Evolutionary conservation across 1,284 basidiomycete species (phyloP), one percentile per base, ranked within the genome.

Genomic region (Gomphus bonarii): DNA sequence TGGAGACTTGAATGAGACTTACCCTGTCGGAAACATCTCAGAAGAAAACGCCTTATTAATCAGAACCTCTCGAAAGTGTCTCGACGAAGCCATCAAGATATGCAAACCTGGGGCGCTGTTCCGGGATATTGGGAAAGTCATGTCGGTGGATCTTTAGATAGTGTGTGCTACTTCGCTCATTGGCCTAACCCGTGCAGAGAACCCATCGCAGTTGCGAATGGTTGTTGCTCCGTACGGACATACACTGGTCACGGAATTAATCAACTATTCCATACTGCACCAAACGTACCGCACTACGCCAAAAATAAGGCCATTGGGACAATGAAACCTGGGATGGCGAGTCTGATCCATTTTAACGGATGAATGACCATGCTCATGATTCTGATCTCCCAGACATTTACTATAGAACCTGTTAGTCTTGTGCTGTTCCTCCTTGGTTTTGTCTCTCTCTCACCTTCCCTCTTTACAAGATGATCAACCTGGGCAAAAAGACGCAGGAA

Each of bases 241-340:
- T 97, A 95, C 69, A 92, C 88, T 7, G 94, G 92, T 4, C 94
- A 97, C 68, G 94, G 94, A 35, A 81, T 95, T 67, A 87, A 95
- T 68, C 73, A 90, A 61, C 73, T 90, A 47, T 94, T 95, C 76
- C 89, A 91, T 67, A 71, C 75, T 60, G 66, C 80, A 1, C 87
- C 88, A 1, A 90, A 85, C 67, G 76, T 88, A 36, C 84, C 88
- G n/a, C 89, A 92, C 70, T 92, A 91, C 65, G 85, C 88, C 28
- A 91, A 90, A 69, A 92, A 89, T 68, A 91, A 89, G 67, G 83
- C 87, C 20, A 71, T 87, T 25, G 90, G 89, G 48, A 80, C 81
- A 1, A 91, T 92, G 88, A 90, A 88, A 67, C 69, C 85, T 36
- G 90, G 91, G 63, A 90, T 90, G 88, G 86, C 86, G 64, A 65